Evolutionary conservation across 257 asterid species (phyloP), one percentile per base, ranked within the genome.

Genomic region (Verbena officinalis): DNA sequence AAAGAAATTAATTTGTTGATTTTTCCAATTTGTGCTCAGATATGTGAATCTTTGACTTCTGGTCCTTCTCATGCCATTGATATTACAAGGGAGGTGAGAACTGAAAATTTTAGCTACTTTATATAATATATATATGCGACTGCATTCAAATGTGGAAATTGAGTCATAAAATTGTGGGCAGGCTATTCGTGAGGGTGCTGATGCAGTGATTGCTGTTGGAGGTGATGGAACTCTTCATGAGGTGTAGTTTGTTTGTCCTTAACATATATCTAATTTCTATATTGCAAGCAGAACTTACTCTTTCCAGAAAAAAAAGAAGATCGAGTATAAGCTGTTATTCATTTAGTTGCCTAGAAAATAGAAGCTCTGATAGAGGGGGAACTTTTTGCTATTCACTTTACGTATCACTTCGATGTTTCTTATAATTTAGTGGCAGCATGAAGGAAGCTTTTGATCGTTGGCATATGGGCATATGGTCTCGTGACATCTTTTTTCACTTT

Each of bases 161-260:
- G 75, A 59, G 67, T 56, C 42, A 66, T 57, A 50, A 59, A n/a
- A 71, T 3, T 68, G 30, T 70, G 51, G 63, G 58, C 86, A 91
- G 98, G 98, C 98, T 63, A 91, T 88, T 62, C 94, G 89, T 9
- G 91, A 91, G 68, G 96, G 98, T 78, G 98, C 89, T 54, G 88
- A 88, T 75, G 98, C 95, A 40, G 95, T 91, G 67, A 70, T 91
- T 73, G 96, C 98, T 15, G 98, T 91, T 70, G 98, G 98, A 40
- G 98, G 98, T 17, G 98, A 91, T 73, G 96, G 98, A 66, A 91
- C 98, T 67, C 95, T 91, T 72, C 98, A 91, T 14, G 98, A 88
- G 95, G 98, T 91, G 70, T 42, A 48, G 24, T 64, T 31, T 60
- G 27, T 23, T 57, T 38, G 33, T 51, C 57, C 52, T 67, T 60